Percentiles rank a stretch among this genome's conserved stretches.
These are phyloP conservation scores for Ammopiptanthus mongolicus DNA, from an alignment of 306 rosid species.

Conservation along the genomic window DNA sequence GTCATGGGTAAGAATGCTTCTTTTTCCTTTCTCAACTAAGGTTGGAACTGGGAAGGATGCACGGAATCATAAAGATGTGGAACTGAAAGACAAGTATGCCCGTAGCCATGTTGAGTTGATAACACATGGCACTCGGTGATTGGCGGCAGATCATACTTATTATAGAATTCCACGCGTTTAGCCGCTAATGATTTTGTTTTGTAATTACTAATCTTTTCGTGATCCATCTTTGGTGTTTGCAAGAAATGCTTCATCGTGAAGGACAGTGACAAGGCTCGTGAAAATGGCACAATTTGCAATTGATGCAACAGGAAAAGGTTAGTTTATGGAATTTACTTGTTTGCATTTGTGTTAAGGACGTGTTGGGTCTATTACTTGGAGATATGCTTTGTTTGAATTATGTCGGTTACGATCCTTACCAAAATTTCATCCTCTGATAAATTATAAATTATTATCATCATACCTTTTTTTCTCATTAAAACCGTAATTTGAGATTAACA, in stretches of 20 bases:
- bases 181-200: conserved; percentile 49
- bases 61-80: background rate
- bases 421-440: background rate
- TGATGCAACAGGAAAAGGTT: background rate
- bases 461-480: background rate
- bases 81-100: background rate
- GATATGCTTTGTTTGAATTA: conserved; percentile 12
- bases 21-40: no score
- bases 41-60: no score
- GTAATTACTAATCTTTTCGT: conserved; percentile 50
- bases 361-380: conserved; percentile 17
- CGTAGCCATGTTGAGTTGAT: background rate
- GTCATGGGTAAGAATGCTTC: no score
- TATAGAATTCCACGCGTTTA: conserved; percentile 40
- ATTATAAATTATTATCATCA: background rate
- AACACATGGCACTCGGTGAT: background rate
- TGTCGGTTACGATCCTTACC: conserved; percentile 26
- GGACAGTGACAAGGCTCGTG: conserved; percentile 89
- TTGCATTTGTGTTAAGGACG: conserved; percentile 21
- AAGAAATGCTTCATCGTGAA: conserved; percentile 38
- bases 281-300: conserved; percentile 43
- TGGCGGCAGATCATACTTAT: conserved; percentile 2
- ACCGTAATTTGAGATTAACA: background rate
- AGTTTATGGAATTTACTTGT: conserved; percentile 21
- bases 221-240: conserved; percentile 39